Conservation (phyloP, 2,329 filamentous ascomycete genomes). For the Thermoascus crustaceus region DNA sequence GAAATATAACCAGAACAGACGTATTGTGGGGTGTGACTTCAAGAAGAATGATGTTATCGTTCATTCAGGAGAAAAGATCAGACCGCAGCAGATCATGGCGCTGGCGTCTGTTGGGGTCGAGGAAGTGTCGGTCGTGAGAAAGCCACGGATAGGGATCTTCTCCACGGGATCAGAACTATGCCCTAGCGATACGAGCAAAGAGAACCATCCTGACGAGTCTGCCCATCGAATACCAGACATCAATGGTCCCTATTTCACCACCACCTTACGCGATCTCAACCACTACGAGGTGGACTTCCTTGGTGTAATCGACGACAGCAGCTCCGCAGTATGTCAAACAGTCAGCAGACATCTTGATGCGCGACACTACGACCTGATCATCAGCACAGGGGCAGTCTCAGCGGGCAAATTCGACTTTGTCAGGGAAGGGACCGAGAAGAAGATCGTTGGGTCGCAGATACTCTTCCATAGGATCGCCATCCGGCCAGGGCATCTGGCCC, state of each 20-base stretch:
- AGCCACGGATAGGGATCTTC: conserved; percentile 11
- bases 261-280: conserved; percentile 9
- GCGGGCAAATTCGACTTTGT: conserved; percentile 21
- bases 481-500: conserved; percentile 21
- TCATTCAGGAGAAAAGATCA: conserved; percentile 8
- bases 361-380: conserved; percentile 15
- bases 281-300: conserved; percentile 14
- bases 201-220: too few relatives aligned
- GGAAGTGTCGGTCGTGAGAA: conserved; percentile 10
- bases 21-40: conserved; percentile 17
- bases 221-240: conserved; percentile 11
- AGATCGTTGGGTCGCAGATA: conserved; percentile 15
- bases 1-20: conserved; percentile 10
- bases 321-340: conserved; percentile 6
- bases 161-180: conserved; percentile 16
- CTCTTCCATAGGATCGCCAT: conserved; percentile 22
- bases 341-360: conserved; percentile 3
- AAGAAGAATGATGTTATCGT: conserved; percentile 11
- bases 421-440: conserved; percentile 10
- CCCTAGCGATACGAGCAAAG: not conserved
- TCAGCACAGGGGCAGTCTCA: conserved; percentile 23
- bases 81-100: conserved; percentile 16
- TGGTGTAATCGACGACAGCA: conserved; percentile 14
- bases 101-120: conserved; percentile 15
- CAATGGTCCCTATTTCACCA: conserved; percentile 18